Evolutionary conservation across 1,284 basidiomycete genomes (phyloP).

Genomic region (Filobasidium uniguttulatum): DNA sequence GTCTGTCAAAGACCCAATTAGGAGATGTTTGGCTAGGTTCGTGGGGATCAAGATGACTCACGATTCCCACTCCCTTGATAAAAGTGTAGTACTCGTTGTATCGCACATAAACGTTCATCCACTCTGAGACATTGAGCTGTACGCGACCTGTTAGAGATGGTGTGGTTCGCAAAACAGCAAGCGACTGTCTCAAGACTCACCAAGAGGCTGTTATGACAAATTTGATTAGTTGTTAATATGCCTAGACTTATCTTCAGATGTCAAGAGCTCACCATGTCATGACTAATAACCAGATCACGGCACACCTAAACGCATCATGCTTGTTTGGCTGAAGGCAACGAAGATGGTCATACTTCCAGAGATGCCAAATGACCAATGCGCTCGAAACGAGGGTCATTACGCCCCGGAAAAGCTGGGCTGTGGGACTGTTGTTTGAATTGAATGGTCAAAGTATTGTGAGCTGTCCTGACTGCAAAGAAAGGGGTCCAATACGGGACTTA

Average conservation of each 20-base stretch:
- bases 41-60: background rate
- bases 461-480: too few relatives aligned
- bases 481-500: too few relatives aligned
- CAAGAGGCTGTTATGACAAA: too few relatives aligned
- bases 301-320: slow-evolving; percentile 21
- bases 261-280: background rate
- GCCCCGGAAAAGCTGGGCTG: slow-evolving; percentile 19
- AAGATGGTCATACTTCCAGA: slow-evolving; percentile 22
- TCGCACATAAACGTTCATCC: slow-evolving; percentile 6
- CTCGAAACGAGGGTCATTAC: slow-evolving; percentile 18
- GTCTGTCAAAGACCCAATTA: slow-evolving; percentile 2
- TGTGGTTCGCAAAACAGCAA: too few relatives aligned
- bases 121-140: slow-evolving; percentile 18
- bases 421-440: slow-evolving; percentile 16
- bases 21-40: background rate
- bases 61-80: slow-evolving; percentile 5
- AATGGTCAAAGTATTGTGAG: too few relatives aligned
- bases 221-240: too few relatives aligned
- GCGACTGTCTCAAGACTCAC: too few relatives aligned
- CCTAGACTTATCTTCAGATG: background rate
- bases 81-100: slow-evolving; percentile 14
- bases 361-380: slow-evolving; percentile 22
- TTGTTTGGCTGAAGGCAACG: slow-evolving; percentile 18
- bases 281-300: slow-evolving; percentile 1
- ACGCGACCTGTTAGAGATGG: too few relatives aligned